These are phyloP conservation scores for Massarina eburnea DNA, from an alignment of 2,329 filamentous ascomycete species.

Conservation along the genomic window DNA sequence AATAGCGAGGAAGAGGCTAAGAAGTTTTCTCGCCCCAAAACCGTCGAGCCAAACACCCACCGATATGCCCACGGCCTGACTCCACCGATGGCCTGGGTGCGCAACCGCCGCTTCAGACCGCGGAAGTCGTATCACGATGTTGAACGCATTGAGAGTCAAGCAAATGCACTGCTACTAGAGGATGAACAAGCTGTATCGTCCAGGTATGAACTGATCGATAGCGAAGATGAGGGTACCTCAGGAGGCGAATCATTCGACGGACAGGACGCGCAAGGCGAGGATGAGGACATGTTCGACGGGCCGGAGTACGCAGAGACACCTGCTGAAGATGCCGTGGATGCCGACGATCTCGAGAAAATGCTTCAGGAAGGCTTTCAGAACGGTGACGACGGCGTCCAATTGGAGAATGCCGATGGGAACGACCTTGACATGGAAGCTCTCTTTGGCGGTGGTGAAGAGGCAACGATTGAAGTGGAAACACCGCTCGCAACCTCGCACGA, in stretches of 20 bases:
- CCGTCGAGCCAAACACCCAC: conserved; percentile 68
- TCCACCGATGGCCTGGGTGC: conserved; percentile 82
- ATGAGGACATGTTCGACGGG: conserved; percentile 46
- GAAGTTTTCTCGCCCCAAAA: conserved; percentile 64
- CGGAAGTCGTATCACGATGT: conserved; percentile 81
- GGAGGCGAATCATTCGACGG: conserved; percentile 44
- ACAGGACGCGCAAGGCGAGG: conserved; percentile 39
- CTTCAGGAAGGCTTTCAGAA: conserved; percentile 40
- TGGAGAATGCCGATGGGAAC: conserved; percentile 29
- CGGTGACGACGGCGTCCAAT: conserved; percentile 26
- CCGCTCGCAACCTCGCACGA: conserved; percentile 38
- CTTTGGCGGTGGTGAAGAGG: conserved; percentile 19
- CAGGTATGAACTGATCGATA: conserved; percentile 59
- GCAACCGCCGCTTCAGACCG: conserved; percentile 80
- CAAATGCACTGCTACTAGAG: conserved; percentile 70
- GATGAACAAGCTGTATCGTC: conserved; percentile 63
- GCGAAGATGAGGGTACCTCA: conserved; percentile 36
- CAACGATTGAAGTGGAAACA: conserved; percentile 32
- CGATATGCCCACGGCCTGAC: conserved; percentile 84
- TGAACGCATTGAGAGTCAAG: conserved; percentile 78
- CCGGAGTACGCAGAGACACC: conserved; percentile 44
- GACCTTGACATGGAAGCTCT: conserved; percentile 33
- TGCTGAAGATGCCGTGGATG: conserved; percentile 43
- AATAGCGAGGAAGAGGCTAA: conserved; percentile 55
- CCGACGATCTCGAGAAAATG: conserved; percentile 37